Evolutionary conservation across 345 rosid species (phyloP).

Genomic region (Microcos paniculata): DNA sequence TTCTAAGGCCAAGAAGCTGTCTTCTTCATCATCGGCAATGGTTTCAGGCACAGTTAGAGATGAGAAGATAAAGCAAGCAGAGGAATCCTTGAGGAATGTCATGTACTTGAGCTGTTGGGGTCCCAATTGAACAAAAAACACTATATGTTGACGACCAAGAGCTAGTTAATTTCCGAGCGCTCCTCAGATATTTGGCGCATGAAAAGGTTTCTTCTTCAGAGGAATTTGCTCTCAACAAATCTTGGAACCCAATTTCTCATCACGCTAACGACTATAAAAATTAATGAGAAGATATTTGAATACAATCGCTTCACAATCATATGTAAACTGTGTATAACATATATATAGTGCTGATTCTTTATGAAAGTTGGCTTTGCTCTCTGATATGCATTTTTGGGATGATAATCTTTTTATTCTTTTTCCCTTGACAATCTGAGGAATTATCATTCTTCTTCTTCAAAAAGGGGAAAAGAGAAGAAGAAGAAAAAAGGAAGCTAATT

Average conservation of each 20-base stretch:
- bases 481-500: too few species aligned
- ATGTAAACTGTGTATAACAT: neutral
- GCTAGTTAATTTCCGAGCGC: neutral
- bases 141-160: neutral
- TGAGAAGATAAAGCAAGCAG: conserved; percentile 15
- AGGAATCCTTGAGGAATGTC: conserved; percentile 40
- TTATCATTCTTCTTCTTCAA: too few species aligned
- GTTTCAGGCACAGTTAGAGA: neutral
- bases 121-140: conserved; percentile 21
- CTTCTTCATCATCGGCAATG: conserved; percentile 28
- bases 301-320: neutral
- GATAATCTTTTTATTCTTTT: too few species aligned
- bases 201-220: neutral
- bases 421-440: too few species aligned
- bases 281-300: neutral
- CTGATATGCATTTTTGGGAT: too few species aligned
- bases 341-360: too few species aligned
- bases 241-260: neutral
- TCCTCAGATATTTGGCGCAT: neutral
- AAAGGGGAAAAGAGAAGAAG: too few species aligned
- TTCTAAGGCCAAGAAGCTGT: conserved; percentile 35
- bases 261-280: too few species aligned
- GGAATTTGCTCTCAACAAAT: too few species aligned
- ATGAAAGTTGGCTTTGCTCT: too few species aligned
- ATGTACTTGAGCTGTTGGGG: conserved; percentile 50